Conservation (phyloP, 768 basidiomycete genomes). For the Mycena alexandri region DNA sequence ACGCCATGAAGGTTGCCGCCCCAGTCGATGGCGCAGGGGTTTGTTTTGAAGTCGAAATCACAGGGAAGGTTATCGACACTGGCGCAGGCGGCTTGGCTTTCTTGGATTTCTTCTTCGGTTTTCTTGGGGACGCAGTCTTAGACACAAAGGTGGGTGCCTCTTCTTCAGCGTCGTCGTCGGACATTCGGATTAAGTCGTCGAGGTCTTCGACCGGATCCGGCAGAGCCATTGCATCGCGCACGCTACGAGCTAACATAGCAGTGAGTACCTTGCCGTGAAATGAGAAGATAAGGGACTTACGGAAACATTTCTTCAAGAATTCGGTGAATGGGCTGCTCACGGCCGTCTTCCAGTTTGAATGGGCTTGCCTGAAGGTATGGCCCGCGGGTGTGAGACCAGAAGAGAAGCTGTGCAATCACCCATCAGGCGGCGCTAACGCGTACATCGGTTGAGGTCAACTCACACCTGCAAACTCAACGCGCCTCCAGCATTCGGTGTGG, state of each 20-base stretch:
- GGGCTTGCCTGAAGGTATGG: constrained; percentile 9
- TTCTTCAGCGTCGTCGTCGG: neutral
- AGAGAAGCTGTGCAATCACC: neutral
- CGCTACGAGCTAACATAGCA: neutral
- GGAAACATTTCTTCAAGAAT: constrained; percentile 1
- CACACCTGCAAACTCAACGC: constrained; percentile 6
- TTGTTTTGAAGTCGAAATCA: too few relatives aligned
- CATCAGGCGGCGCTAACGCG: neutral
- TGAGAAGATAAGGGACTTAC: neutral
- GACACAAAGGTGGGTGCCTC: too few relatives aligned
- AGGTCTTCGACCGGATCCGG: neutral
- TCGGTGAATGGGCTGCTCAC: neutral
- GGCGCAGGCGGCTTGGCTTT: too few relatives aligned
- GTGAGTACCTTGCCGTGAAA: neutral
- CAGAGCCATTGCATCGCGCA: constrained; percentile 15
- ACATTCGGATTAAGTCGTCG: neutral
- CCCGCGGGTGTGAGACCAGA: neutral
- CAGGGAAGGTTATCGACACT: too few relatives aligned
- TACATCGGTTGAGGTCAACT: neutral
- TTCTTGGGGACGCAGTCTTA: too few relatives aligned
- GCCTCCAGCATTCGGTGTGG: constrained; percentile 1
- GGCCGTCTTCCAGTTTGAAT: constrained; percentile 1
- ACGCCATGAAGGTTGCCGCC: too few relatives aligned
- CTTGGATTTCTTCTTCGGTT: too few relatives aligned
- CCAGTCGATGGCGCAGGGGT: too few relatives aligned